Conservation (phyloP, 495 filamentous ascomycete species). For the Gamarada debralockiae region DNA sequence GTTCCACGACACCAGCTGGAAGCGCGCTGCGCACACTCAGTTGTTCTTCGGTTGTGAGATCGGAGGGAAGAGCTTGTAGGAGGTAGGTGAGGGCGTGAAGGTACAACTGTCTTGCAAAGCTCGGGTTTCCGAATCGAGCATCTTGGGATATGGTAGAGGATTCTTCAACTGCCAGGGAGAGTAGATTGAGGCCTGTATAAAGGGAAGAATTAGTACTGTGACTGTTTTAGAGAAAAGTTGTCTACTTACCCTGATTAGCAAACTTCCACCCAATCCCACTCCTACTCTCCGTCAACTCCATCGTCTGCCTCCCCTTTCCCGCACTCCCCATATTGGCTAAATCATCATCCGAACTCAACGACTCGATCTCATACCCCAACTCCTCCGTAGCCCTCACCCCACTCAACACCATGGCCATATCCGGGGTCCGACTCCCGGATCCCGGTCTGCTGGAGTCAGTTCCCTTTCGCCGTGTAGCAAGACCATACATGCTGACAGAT, state of each 20-base stretch:
- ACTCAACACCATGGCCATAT: conserved; percentile 16
- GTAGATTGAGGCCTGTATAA: conserved; percentile 38
- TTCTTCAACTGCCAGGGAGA: conserved; percentile 33
- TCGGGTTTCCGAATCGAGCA: conserved; percentile 24
- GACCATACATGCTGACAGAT: conserved; percentile 17
- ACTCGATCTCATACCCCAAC: conserved; percentile 3
- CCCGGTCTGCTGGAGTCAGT: background rate
- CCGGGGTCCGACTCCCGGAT: conserved; percentile 13
- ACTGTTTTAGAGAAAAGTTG: background rate
- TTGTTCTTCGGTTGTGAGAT: conserved; percentile 47
- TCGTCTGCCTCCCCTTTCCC: background rate
- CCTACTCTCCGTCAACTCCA: conserved; percentile 23
- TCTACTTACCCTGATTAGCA: conserved; percentile 37
- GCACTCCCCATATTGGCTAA: background rate
- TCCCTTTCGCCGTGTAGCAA: conserved; percentile 1
- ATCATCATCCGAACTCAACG: conserved; percentile 8
- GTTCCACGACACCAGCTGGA: conserved; percentile 30
- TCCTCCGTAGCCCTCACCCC: background rate
- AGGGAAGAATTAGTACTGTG: too few species aligned
- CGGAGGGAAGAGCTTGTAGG: conserved; percentile 57
- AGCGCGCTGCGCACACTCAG: conserved; percentile 42
- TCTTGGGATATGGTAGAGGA: conserved; percentile 23
- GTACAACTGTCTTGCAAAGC: conserved; percentile 61
- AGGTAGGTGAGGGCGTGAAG: conserved; percentile 63
- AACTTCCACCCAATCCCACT: conserved; percentile 43